phyloP scores from a whole-genome alignment of 2,329 filamentous ascomycete genomes.

The Colletotrichum aenigma region DNA sequence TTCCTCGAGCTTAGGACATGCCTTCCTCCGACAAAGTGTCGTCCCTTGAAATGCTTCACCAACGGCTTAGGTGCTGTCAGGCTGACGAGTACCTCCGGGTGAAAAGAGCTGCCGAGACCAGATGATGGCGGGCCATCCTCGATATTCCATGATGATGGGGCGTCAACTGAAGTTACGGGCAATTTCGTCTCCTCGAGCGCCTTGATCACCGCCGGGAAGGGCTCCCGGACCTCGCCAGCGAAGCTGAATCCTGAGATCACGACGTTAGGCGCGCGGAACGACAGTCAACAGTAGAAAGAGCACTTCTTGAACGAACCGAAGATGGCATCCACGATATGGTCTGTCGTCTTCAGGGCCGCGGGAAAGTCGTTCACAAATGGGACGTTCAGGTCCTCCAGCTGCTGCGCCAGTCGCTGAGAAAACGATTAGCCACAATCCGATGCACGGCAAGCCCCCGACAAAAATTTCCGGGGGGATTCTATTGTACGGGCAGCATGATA shows the following conservation, averaged over 20 bases:
- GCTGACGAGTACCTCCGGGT: slow-evolving; percentile 81
- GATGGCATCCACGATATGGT: slow-evolving; percentile 90
- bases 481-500: not conserved
- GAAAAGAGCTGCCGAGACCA: slow-evolving; percentile 80
- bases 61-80: slow-evolving; percentile 93
- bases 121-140: slow-evolving; percentile 79
- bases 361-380: slow-evolving; percentile 85
- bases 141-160: slow-evolving; percentile 94
- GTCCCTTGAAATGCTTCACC: slow-evolving; percentile 80
- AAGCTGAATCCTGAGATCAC: slow-evolving; percentile 78
- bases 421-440: slow-evolving; percentile 29
- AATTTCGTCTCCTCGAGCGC: slow-evolving; percentile 74
- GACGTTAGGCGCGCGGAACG: slow-evolving; percentile 13
- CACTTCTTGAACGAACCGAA: slow-evolving; percentile 66
- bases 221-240: slow-evolving; percentile 88
- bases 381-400: slow-evolving; percentile 82
- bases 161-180: slow-evolving; percentile 88
- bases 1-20: slow-evolving; percentile 40
- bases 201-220: slow-evolving; percentile 82
- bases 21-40: slow-evolving; percentile 91
- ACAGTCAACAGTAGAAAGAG: not conserved
- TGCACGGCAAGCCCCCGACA: not conserved
- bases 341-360: slow-evolving; percentile 66
- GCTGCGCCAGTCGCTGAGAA: slow-evolving; percentile 76
- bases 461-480: not conserved